Base-by-base conservation (phyloP, 108 stramenopile genomes). In the Pseudonitzschia pungens region DNA sequence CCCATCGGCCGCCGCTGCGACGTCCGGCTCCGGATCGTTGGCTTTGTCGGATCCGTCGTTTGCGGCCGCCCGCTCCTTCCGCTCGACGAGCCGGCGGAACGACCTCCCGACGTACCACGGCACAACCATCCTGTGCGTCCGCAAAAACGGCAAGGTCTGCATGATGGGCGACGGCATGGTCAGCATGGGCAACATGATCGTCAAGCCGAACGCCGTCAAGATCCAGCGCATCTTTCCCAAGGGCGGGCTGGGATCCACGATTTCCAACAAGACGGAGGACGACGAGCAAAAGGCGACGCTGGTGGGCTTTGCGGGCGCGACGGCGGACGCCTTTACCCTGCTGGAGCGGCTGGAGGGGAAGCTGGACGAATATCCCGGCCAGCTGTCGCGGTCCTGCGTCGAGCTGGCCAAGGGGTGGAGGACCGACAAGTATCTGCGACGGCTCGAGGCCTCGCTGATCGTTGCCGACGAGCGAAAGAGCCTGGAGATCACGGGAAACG, bases 131-230 rank as follows among this genome's bases (percentile, higher is more conserved):
- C 77, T 99, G 10, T 98, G 96, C 73, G 97, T 99, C 28, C 94
- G 97, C 15, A 96, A 96, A 66, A 89, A 95, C 63, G 98, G 97
- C 36, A 91, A 95, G 53, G 95, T 99, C 59, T 97, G 96, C 65
- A 96, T 99, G 95, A 97, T 98, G 86, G 99, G 97, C n/a, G 99
- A 99, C 75, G 99, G 99, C 28, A 97, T 98, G 90, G 97, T 99
- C 56, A 90, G 89, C 66, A 92, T 94, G 89, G 97, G 99, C 21
- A 82, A 72, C 69, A 85, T 85, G 84, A 81, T 73, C 42, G 96
- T 98, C 59, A 99, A 99, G 82, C 93, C 96, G 31, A 98, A 97
- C 70, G 97, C 96, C 2, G 85, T 79, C 33, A 99, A 99, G 69
- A 98, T 99, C 54, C 91, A 97, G 7, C 73, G 91, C 4, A 82